Evolutionary conservation across 75 land plant species (phyloP), one percentile per base, ranked within the genome.

Genomic region (Cryptomeria japonica): DNA sequence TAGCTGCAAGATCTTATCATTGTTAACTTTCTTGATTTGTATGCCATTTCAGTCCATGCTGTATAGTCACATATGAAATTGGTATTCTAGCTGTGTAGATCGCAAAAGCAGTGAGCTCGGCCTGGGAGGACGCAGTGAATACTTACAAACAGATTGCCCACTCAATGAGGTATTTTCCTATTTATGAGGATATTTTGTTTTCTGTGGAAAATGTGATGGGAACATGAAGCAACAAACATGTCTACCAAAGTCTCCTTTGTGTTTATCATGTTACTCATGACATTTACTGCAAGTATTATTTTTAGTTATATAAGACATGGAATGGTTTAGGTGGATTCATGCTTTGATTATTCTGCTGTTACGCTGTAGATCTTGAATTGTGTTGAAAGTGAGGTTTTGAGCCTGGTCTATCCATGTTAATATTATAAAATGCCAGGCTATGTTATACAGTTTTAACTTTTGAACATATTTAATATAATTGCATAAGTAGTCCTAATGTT

Each of bases 61-160:
- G 16, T 25, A 36, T 76, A 34, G 37, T 32, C 5, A 46, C 76
- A 83, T 42, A 28, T 84, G 46, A 38, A 32, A 41, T n/a, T 85
- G 49, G n/a, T 46, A 49, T 86, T 91, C 31, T 83, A 97, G 99
- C 87, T 96, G 95, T 90, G 99, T 97, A 84, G 99, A 97, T 80
- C 95, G 99, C 34, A 97, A 95, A 89, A 96, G 97, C 87, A 92
- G 96, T 84, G 99, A 97, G 89, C 91, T 97, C 86, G 99, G 99
- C 41, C 91, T 97, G 70, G 93, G 93, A 84, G 89, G 91, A 85
- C 89, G 87, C 58, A 92, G 97, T 80, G 98, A 93, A 42, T 92
- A 88, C 86, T 88, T 97, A 32, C 99, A 97, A 82, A 96, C 96
- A 18, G 99, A 97, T 87, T 97, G 98, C 89, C 98, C 98, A 82